Evolutionary conservation across 2,329 filamentous ascomycete genomes (phyloP), one percentile per base, ranked within the genome.

Genomic region (Penicillium corylophilum): DNA sequence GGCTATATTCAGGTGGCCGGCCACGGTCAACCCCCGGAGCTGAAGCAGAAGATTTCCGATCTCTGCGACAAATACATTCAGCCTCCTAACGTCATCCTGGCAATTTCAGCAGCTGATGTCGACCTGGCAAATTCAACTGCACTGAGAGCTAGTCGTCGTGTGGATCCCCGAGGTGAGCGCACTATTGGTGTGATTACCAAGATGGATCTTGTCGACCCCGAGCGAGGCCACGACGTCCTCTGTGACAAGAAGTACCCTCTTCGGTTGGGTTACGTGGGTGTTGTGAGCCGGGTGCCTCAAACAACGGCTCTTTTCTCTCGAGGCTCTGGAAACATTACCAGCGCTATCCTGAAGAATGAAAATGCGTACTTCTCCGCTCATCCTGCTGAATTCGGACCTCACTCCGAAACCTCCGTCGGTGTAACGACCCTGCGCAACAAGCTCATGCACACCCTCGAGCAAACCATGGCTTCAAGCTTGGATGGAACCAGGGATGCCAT

Each of bases 171-270:
- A 54, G 94, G 94, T 48, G 94, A 99, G 74, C 83, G 94, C 56
- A 99, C 94, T 0, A 99, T 99, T 66, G 94, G 94, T 40, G 94
- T 99, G n/a, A 87, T 99, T 38, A 99, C 94, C 3, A 99, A 99
- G 76, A 96, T 99, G 93, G 94, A 99, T 65, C 80, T 99, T 20
- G 92, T 99, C 7, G 93, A 97, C 61, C 82, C 94, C 3, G 77
- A 79, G 7, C 85, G 93, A 51, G 94, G 92, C 26, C 82, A 84
- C 13, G 80, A 83, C 31, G 90, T 99, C 28, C 78, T 99, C 18
- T 86, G 81, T 23, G 93, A 99, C 70, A 87, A 85, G 67, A 95
- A 97, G 70, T 99, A 99, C 66, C 93, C 94, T 36, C 79, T 99
- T 26, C 83, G 94, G n/a, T 78, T 99, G 3, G 94, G 94, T 3